A percentile compares a stretch with the other conserved stretches of the same genome.
Evolutionary conservation across 2,329 filamentous ascomycete species (phyloP).

Genomic region (Chaetomium strumarium): DNA sequence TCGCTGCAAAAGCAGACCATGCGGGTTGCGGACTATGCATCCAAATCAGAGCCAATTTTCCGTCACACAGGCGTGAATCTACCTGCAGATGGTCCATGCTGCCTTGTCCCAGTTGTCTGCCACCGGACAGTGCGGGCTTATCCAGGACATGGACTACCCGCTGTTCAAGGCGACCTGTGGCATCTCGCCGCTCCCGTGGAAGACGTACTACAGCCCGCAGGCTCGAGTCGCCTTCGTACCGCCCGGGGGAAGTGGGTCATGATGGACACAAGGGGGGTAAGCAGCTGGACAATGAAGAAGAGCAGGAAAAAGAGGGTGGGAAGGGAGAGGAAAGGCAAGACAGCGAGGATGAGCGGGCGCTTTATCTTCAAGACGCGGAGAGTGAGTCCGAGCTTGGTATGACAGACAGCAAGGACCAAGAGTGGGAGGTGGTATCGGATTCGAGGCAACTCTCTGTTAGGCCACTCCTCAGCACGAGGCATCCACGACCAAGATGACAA

Average conservation of each 20-base stretch:
- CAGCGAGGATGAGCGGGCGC: too few relatives aligned
- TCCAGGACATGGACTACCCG: slow-evolving; percentile 13
- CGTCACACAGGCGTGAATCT: slow-evolving; percentile 17
- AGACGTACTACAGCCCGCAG: slow-evolving; percentile 13
- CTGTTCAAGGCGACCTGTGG: slow-evolving; percentile 11
- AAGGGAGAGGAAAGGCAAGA: too few relatives aligned
- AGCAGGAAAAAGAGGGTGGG: not conserved
- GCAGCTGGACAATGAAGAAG: not conserved
- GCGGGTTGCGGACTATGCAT: slow-evolving; percentile 7
- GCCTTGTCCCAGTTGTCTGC: slow-evolving; percentile 6
- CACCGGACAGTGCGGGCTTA: not conserved
- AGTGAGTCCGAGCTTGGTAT: too few relatives aligned
- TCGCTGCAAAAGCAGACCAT: slow-evolving; percentile 11
- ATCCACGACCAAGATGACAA: too few relatives aligned
- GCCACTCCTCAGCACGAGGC: too few relatives aligned
- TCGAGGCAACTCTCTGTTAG: too few relatives aligned
- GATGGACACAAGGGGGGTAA: not conserved
- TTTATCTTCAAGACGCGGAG: too few relatives aligned
- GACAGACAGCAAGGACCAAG: too few relatives aligned
- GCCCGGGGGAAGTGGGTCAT: not conserved
- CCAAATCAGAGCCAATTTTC: slow-evolving; percentile 10
- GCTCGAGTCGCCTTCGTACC: slow-evolving; percentile 14
- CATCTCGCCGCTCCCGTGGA: slow-evolving; percentile 14
- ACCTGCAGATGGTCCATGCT: slow-evolving; percentile 18
- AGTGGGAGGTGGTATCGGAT: too few relatives aligned